Percentiles rank a stretch among this genome's conserved stretches.
Evolutionary conservation across 2,329 filamentous ascomycete species (phyloP).

Genomic region (Botrytis medusae): DNA sequence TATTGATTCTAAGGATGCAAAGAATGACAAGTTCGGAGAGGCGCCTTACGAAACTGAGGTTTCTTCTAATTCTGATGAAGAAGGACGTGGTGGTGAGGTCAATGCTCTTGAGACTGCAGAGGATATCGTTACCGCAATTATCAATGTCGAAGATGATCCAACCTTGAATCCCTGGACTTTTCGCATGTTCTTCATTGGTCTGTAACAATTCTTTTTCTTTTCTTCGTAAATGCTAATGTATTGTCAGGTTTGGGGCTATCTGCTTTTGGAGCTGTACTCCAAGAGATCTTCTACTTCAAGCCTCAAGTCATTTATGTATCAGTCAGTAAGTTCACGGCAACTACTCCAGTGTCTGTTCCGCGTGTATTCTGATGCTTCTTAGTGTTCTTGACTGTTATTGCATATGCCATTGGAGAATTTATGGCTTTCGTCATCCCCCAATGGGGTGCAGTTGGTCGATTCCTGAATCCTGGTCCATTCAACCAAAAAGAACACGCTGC

Average conservation of each 20-base stretch:
- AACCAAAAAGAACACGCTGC: constrained; percentile 68
- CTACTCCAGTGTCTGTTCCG: not conserved
- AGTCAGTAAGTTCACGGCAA: constrained; percentile 30
- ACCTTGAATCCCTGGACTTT: constrained; percentile 41
- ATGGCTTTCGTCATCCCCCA: constrained; percentile 39
- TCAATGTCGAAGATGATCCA: constrained; percentile 29
- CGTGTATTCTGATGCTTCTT: not conserved
- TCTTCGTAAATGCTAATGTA: not conserved
- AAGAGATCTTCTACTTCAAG: constrained; percentile 50
- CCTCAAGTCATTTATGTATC: constrained; percentile 48
- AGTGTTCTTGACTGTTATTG: constrained; percentile 47
- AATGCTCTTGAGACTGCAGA: constrained; percentile 21
- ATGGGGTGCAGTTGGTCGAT: constrained; percentile 45
- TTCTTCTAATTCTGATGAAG: constrained; percentile 6
- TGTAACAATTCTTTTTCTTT: not conserved
- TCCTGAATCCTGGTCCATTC: constrained; percentile 64
- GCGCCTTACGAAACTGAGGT: constrained; percentile 7
- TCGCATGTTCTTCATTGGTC: constrained; percentile 43
- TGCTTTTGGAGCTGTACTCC: constrained; percentile 43
- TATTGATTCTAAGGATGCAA: not conserved
- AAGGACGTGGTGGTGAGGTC: constrained; percentile 16
- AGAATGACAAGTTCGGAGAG: not conserved
- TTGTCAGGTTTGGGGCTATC: constrained; percentile 40
- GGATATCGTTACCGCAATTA: constrained; percentile 24
- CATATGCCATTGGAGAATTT: constrained; percentile 44